Conservation (phyloP, 306 rosid species). For the Fragaria iinumae region DNA sequence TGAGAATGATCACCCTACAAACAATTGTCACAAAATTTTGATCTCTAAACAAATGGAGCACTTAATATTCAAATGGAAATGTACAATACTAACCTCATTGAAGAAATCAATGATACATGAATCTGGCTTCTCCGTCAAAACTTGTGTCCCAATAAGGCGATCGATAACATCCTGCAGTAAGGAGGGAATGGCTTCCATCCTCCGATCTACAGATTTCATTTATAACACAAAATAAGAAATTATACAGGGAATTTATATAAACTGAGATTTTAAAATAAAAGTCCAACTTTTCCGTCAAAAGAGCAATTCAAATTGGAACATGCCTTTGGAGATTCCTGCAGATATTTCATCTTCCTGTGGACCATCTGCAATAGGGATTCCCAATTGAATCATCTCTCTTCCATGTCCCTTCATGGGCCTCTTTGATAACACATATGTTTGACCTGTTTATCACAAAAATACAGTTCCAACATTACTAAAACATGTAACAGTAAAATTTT, state of each 20-base stretch:
- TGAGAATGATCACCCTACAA: slow-evolving; percentile 92
- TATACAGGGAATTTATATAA: neutral
- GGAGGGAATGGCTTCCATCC: slow-evolving; percentile 73
- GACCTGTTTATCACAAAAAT: slow-evolving; percentile 48
- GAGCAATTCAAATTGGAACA: slow-evolving; percentile 20
- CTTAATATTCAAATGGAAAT: slow-evolving; percentile 9
- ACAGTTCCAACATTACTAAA: neutral
- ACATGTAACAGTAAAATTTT: neutral
- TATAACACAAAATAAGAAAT: neutral
- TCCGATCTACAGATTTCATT: slow-evolving; percentile 63
- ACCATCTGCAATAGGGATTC: slow-evolving; percentile 64
- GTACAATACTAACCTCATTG: slow-evolving; percentile 61
- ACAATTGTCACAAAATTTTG: slow-evolving; percentile 30
- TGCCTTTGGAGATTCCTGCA: slow-evolving; percentile 64
- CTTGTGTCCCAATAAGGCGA: slow-evolving; percentile 55
- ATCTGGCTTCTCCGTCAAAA: slow-evolving; percentile 77
- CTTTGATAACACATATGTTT: slow-evolving; percentile 51
- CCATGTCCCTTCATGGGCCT: slow-evolving; percentile 86
- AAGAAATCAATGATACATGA: slow-evolving; percentile 83
- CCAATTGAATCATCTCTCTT: slow-evolving; percentile 80
- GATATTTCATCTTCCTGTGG: slow-evolving; percentile 58
- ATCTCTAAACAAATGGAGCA: slow-evolving; percentile 20
- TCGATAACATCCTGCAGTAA: slow-evolving; percentile 71
- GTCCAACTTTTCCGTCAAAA: slow-evolving; percentile 18
- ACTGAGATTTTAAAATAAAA: neutral